A percentile compares a stretch with the other conserved stretches of the same genome.
Conservation (phyloP, 2,329 filamentous ascomycete species). For the Nemania serpens region DNA sequence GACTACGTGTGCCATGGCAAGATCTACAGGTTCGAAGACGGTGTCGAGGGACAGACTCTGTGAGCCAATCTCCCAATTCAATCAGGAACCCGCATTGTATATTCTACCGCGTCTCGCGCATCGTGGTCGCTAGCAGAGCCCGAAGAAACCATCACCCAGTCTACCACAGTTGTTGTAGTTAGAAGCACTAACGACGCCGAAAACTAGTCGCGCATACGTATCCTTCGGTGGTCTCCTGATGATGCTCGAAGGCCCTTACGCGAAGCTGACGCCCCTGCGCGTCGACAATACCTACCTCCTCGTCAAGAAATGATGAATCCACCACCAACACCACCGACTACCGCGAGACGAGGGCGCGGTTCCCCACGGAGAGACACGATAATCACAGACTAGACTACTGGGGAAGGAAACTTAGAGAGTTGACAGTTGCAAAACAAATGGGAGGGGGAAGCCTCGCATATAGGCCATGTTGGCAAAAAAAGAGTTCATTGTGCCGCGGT, state of each 20-base stretch:
- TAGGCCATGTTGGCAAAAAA: slow-evolving; percentile 5
- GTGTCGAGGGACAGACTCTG: slow-evolving; percentile 80
- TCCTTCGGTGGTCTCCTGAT: slow-evolving; percentile 93
- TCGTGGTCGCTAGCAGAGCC: not conserved
- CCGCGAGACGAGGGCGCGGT: not conserved
- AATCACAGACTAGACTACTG: slow-evolving; percentile 18
- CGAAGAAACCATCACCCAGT: too few relatives aligned
- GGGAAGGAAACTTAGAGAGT: slow-evolving; percentile 12
- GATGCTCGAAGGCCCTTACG: slow-evolving; percentile 90
- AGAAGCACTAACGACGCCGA: slow-evolving; percentile 19
- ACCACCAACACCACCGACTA: not conserved
- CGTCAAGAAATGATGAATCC: slow-evolving; percentile 75
- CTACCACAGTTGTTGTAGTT: too few relatives aligned
- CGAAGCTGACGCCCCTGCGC: slow-evolving; percentile 88
- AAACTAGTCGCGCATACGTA: slow-evolving; percentile 81
- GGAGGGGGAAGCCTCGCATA: slow-evolving; percentile 5
- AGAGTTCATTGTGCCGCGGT: slow-evolving; percentile 16
- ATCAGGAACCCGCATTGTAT: not conserved
- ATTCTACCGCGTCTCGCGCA: not conserved
- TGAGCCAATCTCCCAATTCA: slow-evolving; percentile 51
- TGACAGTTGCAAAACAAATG: slow-evolving; percentile 15
- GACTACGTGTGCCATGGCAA: slow-evolving; percentile 90
- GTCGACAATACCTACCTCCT: slow-evolving; percentile 95
- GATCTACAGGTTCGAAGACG: slow-evolving; percentile 87
- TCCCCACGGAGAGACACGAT: slow-evolving; percentile 16